Evolutionary conservation across 148 eudicot species (phyloP).

Genomic region (Amaranthus palmeri): DNA sequence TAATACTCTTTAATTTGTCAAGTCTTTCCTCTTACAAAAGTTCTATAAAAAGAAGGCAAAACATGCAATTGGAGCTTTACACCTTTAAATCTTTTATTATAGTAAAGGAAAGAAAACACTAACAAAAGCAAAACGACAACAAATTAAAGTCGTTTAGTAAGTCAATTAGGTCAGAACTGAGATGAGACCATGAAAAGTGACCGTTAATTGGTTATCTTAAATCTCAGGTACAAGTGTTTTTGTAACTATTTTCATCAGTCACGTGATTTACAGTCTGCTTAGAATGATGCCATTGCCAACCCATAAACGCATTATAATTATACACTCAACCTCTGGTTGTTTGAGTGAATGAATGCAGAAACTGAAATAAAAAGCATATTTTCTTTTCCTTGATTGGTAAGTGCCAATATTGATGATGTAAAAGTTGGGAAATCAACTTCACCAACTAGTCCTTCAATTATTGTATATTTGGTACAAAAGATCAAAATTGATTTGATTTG

Average conservation of each 20-base stretch:
- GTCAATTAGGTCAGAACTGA: background rate
- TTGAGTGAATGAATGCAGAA: background rate
- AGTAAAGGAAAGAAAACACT: background rate
- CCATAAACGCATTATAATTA: background rate
- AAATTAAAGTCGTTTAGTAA: background rate
- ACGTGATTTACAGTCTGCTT: slow-evolving; percentile 24
- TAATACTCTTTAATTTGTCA: background rate
- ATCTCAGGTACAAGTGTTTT: slow-evolving; percentile 3
- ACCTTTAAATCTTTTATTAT: background rate
- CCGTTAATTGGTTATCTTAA: slow-evolving; percentile 13
- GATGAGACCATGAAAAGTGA: slow-evolving; percentile 1
- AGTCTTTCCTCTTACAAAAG: background rate
- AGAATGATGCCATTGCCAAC: slow-evolving; percentile 29
- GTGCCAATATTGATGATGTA: no score
- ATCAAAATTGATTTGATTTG: background rate
- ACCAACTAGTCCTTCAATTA: no score
- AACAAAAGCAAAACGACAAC: slow-evolving; percentile 11
- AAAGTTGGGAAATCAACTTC: no score
- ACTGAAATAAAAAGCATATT: slow-evolving; percentile 19
- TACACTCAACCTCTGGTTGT: background rate
- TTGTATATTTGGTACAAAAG: no score
- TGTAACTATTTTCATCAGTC: background rate
- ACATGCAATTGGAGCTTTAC: slow-evolving; percentile 6
- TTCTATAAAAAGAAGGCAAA: background rate
- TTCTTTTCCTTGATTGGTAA: slow-evolving; percentile 12